Evolutionary conservation across 2,329 filamentous ascomycete species (phyloP), one percentile per base, ranked within the genome.

Genomic region (Claviceps capensis): DNA sequence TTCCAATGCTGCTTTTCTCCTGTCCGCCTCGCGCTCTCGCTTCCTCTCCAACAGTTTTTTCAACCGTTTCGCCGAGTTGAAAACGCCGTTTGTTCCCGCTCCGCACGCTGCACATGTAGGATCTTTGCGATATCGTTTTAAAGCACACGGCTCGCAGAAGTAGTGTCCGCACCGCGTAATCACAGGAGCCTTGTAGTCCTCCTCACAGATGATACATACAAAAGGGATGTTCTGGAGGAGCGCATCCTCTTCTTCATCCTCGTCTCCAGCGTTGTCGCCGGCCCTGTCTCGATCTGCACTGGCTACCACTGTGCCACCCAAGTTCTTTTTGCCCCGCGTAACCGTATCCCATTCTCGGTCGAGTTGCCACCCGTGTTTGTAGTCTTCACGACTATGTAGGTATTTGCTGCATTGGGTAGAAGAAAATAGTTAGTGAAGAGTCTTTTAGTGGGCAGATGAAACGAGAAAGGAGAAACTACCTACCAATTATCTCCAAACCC

Each of bases 121-220:
- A 60, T 90, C 88, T 63, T 88, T 93, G 56, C 86, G 77, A 65
- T 96, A 97, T 57, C 90, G 72, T 64, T 86, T 82, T 60, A 97
- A 72, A 26, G 93, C 93, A 67, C 93, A 98, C 1, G 78, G 75
- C 66, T 96, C 86, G 65, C 93, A 98, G 63, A 97, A 97, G 67
- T 97, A 97, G 66, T 98, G 93, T 0, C 88, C 86, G 59, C 93
- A 98, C 58, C 88, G 85, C 13, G 93, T 97, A 23, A 91, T 72
- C 13, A 97, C 79, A 0, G 93, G 91, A 53, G 79, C 76, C 60
- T 81, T 85, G 68, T 95, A 96, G 1, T 82, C 68, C 40, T 81
- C 78, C 60, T 83, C 82, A 73, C 90, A 96, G 55, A 95, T 88
- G 57, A 95, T 80, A 66, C 90, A 96, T 1, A 81, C 86, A 63